Percentiles rank a stretch among this genome's conserved stretches.
These are phyloP conservation scores for Aspergillus sp. DNA, from an alignment of 2,329 filamentous ascomycete genomes.

Conservation along the genomic window DNA sequence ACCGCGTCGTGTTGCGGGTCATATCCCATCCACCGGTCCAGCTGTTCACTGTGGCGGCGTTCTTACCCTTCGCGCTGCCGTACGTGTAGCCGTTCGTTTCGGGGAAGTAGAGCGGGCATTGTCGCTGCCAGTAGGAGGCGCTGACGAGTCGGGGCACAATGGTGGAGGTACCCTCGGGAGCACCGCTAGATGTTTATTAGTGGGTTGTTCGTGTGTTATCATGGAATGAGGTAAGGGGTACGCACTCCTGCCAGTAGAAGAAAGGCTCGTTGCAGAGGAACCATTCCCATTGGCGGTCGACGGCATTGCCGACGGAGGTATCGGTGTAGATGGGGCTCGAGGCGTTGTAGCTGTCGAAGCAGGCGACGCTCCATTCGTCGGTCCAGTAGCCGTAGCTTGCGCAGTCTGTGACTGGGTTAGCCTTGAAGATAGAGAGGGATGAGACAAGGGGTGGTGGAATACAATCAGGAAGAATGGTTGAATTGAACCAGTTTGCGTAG, in stretches of 20 bases:
- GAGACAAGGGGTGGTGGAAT: neutral
- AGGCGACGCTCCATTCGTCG: constrained; percentile 47
- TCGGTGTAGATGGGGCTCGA: constrained; percentile 56
- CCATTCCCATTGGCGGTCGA: constrained; percentile 61
- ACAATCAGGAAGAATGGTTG: constrained; percentile 47
- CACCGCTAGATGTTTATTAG: constrained; percentile 34
- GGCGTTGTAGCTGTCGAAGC: constrained; percentile 57
- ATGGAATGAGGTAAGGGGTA: neutral
- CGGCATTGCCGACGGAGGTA: constrained; percentile 46
- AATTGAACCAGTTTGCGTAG: constrained; percentile 57
- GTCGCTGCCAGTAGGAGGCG: constrained; percentile 56
- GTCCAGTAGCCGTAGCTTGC: constrained; percentile 52
- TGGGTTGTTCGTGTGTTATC: neutral
- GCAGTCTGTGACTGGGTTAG: constrained; percentile 42
- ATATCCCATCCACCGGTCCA: constrained; percentile 59
- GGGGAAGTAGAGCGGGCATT: constrained; percentile 58
- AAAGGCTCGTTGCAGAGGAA: constrained; percentile 66
- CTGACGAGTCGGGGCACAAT: constrained; percentile 56
- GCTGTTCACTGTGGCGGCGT: constrained; percentile 49
- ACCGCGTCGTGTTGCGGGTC: constrained; percentile 50
- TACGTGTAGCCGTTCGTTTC: constrained; percentile 3
- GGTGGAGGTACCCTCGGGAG: constrained; percentile 47
- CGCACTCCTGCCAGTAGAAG: constrained; percentile 57
- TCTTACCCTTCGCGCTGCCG: constrained; percentile 5
- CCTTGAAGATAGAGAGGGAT: neutral